Evolutionary conservation across 305 asterid genomes (phyloP), one percentile per base, ranked within the genome.

Genomic region (Plantago lanceolata): DNA sequence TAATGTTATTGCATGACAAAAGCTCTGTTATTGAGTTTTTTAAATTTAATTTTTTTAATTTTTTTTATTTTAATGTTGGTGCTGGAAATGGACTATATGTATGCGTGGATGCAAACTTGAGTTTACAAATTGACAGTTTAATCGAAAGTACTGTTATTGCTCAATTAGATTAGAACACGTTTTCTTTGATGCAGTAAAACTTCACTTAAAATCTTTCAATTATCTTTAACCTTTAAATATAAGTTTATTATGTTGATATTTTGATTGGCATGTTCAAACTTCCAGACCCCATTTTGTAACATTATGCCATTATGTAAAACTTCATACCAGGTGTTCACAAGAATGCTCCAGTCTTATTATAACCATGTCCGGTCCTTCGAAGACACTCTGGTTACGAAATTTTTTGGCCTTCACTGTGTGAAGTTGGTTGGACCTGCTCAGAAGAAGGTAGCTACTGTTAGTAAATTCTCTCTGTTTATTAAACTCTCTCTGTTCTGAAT

Each of bases 281-380:
- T 19, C 5, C 51, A 52, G n/a, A 47, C 20, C 26, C 57, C 29
- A 28, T 12, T 33, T 8, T 19, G 7, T 15, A 7, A 8, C 29
- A 47, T 3, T 48, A 9, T 21, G 26, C 14, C 66, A 67, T 59
- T 61, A 69, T 51, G 63, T 60, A 29, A 33, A 29, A 52, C 6
- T 19, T 33, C 19, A 67, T 66, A 53, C 59, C 84, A 91, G 97
- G 97, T 84, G 57, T 83, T 91, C 63, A 21, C 88, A 48, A 76
- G 98, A 84, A 91, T 91, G 98, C 73, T 91, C 14, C 82, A 74
- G 18, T 92, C 96, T 2, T 91, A 88, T 50, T 91, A 82, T 50
- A 88, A 91, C 62, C 98, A 91, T 20, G 94, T 85, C 14, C 86
- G 85, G 14, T 79, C 94, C 2, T 88, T 83, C 71, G 95, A 88